phyloP scores from a whole-genome alignment of 2,329 filamentous ascomycete species.

The Incumbomyces delicatus region DNA sequence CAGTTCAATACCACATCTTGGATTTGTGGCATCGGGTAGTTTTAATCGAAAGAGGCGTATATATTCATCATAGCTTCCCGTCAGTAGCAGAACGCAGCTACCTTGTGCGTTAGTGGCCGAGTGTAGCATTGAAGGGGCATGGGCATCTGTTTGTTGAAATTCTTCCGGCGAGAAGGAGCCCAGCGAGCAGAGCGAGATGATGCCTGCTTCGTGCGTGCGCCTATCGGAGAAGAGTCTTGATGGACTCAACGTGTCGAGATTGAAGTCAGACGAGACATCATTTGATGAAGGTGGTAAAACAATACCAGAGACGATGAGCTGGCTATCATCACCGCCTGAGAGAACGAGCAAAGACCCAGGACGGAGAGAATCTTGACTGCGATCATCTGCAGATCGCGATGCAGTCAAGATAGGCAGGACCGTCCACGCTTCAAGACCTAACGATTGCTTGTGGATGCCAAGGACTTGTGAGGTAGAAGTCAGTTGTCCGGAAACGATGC shows the following conservation, averaged over 20 bases:
- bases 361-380: too few relatives aligned
- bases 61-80: constrained; percentile 84
- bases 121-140: not conserved
- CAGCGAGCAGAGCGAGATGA: constrained; percentile 67
- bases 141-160: not conserved
- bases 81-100: constrained; percentile 52
- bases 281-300: constrained; percentile 15
- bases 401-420: constrained; percentile 33
- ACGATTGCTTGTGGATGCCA: constrained; percentile 25
- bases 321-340: constrained; percentile 66
- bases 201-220: constrained; percentile 62
- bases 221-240: constrained; percentile 34
- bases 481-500: constrained; percentile 22
- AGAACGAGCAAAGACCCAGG: constrained; percentile 16
- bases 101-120: constrained; percentile 4
- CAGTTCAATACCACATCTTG: not conserved
- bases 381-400: not conserved
- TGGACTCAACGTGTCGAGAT: constrained; percentile 1
- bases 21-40: not conserved
- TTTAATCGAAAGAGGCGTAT: constrained; percentile 51
- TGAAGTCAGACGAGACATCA: not conserved
- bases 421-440: constrained; percentile 62
- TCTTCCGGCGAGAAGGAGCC: constrained; percentile 6
- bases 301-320: constrained; percentile 30
- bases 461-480: constrained; percentile 14